phyloP scores from a whole-genome alignment of 2,329 filamentous ascomycete species.

The Colletotrichum falcatum region DNA sequence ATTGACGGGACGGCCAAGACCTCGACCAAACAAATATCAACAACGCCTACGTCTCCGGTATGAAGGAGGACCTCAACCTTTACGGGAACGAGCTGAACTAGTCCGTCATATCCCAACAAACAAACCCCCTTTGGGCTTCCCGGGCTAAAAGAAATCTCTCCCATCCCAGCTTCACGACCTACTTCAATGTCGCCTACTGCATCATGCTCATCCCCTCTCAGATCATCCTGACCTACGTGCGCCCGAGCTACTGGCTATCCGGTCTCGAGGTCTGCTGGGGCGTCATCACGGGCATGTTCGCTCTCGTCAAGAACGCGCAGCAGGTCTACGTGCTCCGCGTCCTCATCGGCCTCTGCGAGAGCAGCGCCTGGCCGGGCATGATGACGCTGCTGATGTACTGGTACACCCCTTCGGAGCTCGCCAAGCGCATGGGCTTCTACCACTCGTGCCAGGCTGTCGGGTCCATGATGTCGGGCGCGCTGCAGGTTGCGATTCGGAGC shows the following conservation, averaged over 20 bases:
- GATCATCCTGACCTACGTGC: constrained; percentile 46
- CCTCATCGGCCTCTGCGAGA: constrained; percentile 56
- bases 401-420: constrained; percentile 55
- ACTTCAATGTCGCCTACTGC: constrained; percentile 45
- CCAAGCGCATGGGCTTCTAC: constrained; percentile 63
- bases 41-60: constrained; percentile 62
- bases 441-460: constrained; percentile 64
- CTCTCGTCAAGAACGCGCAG: constrained; percentile 42
- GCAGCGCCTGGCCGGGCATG: constrained; percentile 46
- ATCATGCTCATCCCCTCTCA: constrained; percentile 47
- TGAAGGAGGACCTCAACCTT: constrained; percentile 60
- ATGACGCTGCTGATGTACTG: constrained; percentile 57
- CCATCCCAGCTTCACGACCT: constrained; percentile 40
- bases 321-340: constrained; percentile 58
- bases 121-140: not conserved
- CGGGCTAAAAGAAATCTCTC: not conserved
- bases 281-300: constrained; percentile 36
- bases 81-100: constrained; percentile 55
- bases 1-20: constrained; percentile 9
- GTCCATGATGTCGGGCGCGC: constrained; percentile 67
- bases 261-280: constrained; percentile 46
- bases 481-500: constrained; percentile 61
- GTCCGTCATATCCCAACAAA: not conserved
- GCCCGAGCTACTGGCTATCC: constrained; percentile 47
- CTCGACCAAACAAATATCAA: constrained; percentile 54